Conservation (phyloP, 768 basidiomycete genomes). For the Naganishia onofrii region DNA sequence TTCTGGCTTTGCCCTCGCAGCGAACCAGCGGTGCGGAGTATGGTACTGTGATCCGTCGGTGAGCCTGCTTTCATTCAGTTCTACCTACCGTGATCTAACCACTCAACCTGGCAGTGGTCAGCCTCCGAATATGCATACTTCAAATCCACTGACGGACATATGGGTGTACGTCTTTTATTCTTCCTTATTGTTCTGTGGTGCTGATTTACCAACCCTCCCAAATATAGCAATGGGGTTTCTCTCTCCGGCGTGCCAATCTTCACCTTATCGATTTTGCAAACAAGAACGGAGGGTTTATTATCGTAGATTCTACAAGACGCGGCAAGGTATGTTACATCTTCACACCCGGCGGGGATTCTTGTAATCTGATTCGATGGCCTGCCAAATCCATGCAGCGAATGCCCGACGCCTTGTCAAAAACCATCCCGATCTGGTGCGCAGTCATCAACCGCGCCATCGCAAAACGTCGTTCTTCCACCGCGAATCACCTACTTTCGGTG, state of each 20-base stretch:
- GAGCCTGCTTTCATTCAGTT: constrained; percentile 7
- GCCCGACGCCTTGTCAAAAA: constrained; percentile 90
- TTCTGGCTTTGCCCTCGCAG: constrained; percentile 53
- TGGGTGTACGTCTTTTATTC: constrained; percentile 45
- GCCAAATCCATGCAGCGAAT: constrained; percentile 58
- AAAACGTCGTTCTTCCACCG: constrained; percentile 27
- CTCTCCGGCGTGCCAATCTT: constrained; percentile 76
- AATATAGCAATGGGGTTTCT: constrained; percentile 68
- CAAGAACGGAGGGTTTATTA: constrained; percentile 68
- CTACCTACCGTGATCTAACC: neutral
- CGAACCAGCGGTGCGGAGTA: constrained; percentile 88
- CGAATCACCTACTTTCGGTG: constrained; percentile 35
- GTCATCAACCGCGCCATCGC: constrained; percentile 69
- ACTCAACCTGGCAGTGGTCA: constrained; percentile 25
- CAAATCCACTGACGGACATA: constrained; percentile 89
- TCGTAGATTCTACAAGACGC: constrained; percentile 88
- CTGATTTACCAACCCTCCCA: constrained; percentile 53
- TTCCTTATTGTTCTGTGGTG: neutral
- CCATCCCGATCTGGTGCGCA: constrained; percentile 86
- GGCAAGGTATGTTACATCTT: constrained; percentile 60
- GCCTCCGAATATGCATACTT: constrained; percentile 64
- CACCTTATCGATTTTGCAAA: constrained; percentile 66
- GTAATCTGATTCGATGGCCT: neutral
- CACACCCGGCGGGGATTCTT: too few relatives aligned
- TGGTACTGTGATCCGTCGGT: constrained; percentile 82